Conservation (phyloP, 208 protist species). For the Wallacemonas rigidus region DNA sequence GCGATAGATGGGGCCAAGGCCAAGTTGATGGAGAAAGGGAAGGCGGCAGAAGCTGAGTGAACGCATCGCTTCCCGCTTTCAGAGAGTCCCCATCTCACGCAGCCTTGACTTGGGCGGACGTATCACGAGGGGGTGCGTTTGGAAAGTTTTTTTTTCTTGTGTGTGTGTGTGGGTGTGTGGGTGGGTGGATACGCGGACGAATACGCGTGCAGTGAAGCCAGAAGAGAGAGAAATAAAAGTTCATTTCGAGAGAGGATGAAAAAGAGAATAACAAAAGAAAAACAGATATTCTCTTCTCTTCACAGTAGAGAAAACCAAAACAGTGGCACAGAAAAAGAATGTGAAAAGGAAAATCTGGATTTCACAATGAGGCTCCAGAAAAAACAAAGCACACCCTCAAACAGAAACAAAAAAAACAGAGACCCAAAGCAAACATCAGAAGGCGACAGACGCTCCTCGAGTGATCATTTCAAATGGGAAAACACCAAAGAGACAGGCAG, state of each 20-base stretch:
- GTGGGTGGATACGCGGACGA: not conserved
- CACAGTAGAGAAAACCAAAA: constrained; percentile 2
- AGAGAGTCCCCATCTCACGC: too few relatives aligned
- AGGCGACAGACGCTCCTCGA: not conserved
- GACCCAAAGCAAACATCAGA: not conserved
- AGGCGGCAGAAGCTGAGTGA: too few relatives aligned
- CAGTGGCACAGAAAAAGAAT: not conserved
- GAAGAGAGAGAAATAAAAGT: constrained; percentile 9
- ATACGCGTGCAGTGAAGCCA: not conserved
- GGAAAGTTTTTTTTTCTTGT: not conserved
- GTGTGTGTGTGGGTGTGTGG: constrained; percentile 12
- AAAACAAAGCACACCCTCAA: constrained; percentile 17
- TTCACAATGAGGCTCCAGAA: not conserved
- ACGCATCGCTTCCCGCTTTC: too few relatives aligned
- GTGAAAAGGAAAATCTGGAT: not conserved
- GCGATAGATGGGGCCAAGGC: too few relatives aligned
- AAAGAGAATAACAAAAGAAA: constrained; percentile 11
- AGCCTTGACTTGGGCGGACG: too few relatives aligned
- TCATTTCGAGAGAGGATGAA: constrained; percentile 10
- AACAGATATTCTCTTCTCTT: constrained; percentile 1
- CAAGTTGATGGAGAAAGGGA: too few relatives aligned
- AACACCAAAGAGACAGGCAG: not conserved
- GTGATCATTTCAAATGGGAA: not conserved
- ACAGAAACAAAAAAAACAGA: not conserved
- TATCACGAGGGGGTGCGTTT: too few relatives aligned